Conservation (phyloP, 2,329 filamentous ascomycete species). For the Fusarium mangiferae region DNA sequence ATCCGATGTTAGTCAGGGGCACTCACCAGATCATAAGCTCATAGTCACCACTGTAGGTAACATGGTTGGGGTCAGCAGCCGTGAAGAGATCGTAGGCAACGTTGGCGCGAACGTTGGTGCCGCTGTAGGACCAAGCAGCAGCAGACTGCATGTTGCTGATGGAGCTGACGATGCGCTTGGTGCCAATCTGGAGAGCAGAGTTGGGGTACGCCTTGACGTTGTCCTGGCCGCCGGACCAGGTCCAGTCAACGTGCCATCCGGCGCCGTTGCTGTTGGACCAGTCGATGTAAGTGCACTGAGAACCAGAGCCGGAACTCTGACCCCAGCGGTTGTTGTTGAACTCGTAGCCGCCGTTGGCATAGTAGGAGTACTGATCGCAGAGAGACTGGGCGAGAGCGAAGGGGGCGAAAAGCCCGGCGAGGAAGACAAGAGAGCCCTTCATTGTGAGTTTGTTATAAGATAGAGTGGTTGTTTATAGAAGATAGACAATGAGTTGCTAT, state of each 20-base stretch:
- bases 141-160: conserved; percentile 23
- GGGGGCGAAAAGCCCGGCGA: conserved; percentile 15
- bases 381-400: conserved; percentile 10
- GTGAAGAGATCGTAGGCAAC: conserved; percentile 24
- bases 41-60: conserved; percentile 9
- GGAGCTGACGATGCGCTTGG: conserved; percentile 6
- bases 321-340: conserved; percentile 27
- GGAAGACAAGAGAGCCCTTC: conserved; percentile 10
- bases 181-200: conserved; percentile 2
- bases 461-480: background rate
- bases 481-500: background rate
- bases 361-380: conserved; percentile 19
- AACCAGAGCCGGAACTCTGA: conserved; percentile 3
- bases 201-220: conserved; percentile 16
- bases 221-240: conserved; percentile 11
- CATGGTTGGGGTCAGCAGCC: conserved; percentile 8
- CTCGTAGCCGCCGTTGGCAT: conserved; percentile 11
- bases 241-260: conserved; percentile 17
- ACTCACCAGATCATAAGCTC: conserved; percentile 22
- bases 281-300: conserved; percentile 17
- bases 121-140: conserved; percentile 18
- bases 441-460: background rate
- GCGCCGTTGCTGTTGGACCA: conserved; percentile 23
- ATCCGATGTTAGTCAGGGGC: background rate
- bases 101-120: conserved; percentile 11